These are phyloP conservation scores for Scleroderma bovista DNA, from an alignment of 768 basidiomycete species.

Conservation along the genomic window DNA sequence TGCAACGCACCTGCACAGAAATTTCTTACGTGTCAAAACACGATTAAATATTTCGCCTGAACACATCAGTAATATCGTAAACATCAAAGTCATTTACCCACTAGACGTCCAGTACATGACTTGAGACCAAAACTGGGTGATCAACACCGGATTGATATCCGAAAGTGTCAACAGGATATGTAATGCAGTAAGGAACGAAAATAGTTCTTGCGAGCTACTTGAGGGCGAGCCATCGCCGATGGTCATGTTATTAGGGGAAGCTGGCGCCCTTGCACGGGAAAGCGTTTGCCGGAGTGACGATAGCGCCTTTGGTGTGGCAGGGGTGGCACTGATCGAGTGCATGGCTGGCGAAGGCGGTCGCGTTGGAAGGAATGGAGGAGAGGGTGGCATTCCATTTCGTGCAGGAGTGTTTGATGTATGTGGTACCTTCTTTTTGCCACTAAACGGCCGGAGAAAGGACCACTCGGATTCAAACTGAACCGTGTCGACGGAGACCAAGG, in stretches of 20 bases:
- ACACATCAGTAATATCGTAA: conserved; percentile 5
- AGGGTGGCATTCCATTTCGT: conserved; percentile 34
- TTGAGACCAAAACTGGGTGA: conserved; percentile 92
- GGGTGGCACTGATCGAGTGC: conserved; percentile 35
- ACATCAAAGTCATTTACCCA: conserved; percentile 35
- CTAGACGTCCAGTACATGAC: conserved; percentile 98
- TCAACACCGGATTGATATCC: conserved; percentile 84
- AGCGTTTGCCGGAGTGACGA: conserved; percentile 68
- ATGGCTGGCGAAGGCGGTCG: conserved; percentile 52
- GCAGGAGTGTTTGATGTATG: conserved; percentile 27
- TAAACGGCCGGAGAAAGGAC: conserved; percentile 79
- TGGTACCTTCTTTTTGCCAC: conserved; percentile 49
- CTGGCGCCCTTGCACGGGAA: conserved; percentile 43
- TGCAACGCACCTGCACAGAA: conserved; percentile 70
- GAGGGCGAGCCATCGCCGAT: conserved; percentile 42
- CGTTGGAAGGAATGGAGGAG: conserved; percentile 43
- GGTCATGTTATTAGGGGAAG: conserved; percentile 43
- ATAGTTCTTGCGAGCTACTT: conserved; percentile 52
- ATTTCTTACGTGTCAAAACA: conserved; percentile 86
- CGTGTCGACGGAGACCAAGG: conserved; percentile 67
- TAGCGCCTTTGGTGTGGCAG: conserved; percentile 49
- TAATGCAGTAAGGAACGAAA: conserved; percentile 77
- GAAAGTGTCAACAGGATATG: conserved; percentile 80
- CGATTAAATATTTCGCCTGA: conserved; percentile 83
- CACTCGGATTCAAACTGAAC: conserved; percentile 96